Evolutionary conservation across 306 rosid species (phyloP), one percentile per base, ranked within the genome.

Genomic region (Medicago lupulina): DNA sequence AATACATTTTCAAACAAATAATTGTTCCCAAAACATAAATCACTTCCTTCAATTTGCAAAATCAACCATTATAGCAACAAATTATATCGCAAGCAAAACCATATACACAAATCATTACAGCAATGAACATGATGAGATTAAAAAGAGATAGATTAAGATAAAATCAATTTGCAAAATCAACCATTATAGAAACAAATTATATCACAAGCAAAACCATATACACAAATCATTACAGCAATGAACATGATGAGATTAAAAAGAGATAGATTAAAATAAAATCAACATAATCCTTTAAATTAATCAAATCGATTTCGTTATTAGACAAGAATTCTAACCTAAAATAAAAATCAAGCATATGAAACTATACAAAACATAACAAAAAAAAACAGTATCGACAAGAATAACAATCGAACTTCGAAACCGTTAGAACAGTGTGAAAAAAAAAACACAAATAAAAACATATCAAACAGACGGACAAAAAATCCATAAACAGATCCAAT

Each of bases 401-500:
- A n/a, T n/a, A n/a, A n/a, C n/a, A n/a, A n/a, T n/a, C n/a, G n/a
- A n/a, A n/a, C n/a, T n/a, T n/a, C n/a, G n/a, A n/a, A n/a, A n/a
- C n/a, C n/a, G n/a, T n/a, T n/a, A n/a, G n/a, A n/a, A n/a, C n/a
- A n/a, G n/a, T n/a, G n/a, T n/a, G n/a, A n/a, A n/a, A n/a, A n/a
- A n/a, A n/a, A n/a, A n/a, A n/a, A n/a, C n/a, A n/a, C n/a, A n/a
- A n/a, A n/a, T n/a, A n/a, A n/a, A n/a, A n/a, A n/a, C n/a, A n/a
- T n/a, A n/a, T n/a, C n/a, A n/a, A n/a, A n/a, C n/a, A n/a, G n/a
- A n/a, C 13, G n/a, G 5, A 4, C 36, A 8, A 63, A 0, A 19
- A 38, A 36, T 4, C 50, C 78, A 58, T 21, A 11, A 53, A 70
- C 73, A 78, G 85, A 86, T 86, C 87, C 53, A 77, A 74, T 54